Base-by-base conservation (phyloP, 371 early-diverging fungal species). In the Zopfochytrium polystomum region DNA sequence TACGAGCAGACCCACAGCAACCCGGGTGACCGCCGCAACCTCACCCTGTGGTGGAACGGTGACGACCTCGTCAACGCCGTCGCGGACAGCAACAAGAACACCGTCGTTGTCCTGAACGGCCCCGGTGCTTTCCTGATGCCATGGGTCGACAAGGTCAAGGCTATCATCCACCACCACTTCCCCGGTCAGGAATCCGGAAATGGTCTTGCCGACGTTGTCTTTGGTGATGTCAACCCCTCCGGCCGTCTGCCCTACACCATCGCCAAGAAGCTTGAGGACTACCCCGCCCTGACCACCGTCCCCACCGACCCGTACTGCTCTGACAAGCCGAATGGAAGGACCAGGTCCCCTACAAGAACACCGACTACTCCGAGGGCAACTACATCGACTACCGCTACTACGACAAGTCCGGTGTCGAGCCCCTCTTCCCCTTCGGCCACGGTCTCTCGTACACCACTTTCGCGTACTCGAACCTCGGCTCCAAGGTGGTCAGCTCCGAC, bases 221-320 rank as follows among this genome's bases (percentile, higher is more conserved):
- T 84, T 67, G 87, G 85, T 32, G 74, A 73, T 46, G 72, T 80
- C 46, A 84, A 83, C 56, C 87, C 87, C 18, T 80, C 81, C 22
- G 82, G 80, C 13, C 72, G 80, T n/a, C n/a, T n/a, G n/a, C n/a
- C n/a, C n/a, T n/a, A n/a, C n/a, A n/a, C n/a, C n/a, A n/a, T n/a
- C n/a, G 30, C 68, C n/a, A n/a, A n/a, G n/a, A n/a, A n/a, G n/a
- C n/a, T n/a, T n/a, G n/a, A n/a, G n/a, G n/a, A n/a, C n/a, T n/a
- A n/a, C n/a, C n/a, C n/a, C n/a, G n/a, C n/a, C n/a, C n/a, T n/a
- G n/a, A n/a, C 85, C 11, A 85, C 87, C 13, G 82, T 82, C 62
- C 82, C 84, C 11, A 80, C 84, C 66, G 75, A 71, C 29, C 68
- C 64, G 33, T 48, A 70, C 3, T 38, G 56, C 20, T 32, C 44